Conservation (phyloP, 2,329 filamentous ascomycete species). For the Hypocreales sp. region DNA sequence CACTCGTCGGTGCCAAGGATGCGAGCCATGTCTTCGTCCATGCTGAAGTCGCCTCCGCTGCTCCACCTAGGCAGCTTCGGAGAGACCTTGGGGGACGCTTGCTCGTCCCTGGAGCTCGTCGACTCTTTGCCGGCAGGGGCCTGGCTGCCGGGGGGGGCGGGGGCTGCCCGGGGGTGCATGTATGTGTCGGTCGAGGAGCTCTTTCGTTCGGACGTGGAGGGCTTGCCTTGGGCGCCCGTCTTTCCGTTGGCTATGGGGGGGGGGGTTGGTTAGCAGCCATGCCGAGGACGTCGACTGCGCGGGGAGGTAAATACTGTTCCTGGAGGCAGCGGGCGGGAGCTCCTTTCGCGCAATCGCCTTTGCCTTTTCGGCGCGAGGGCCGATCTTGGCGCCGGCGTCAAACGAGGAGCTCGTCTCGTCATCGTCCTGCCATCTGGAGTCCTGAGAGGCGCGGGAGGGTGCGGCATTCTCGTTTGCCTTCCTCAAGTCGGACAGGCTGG, state of each 20-base stretch:
- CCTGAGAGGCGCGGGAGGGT: constrained; percentile 38
- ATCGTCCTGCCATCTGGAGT: constrained; percentile 41
- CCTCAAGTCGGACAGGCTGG: constrained; percentile 11
- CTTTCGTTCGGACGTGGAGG: constrained; percentile 10
- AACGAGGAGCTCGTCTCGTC: constrained; percentile 28
- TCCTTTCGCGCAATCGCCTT: constrained; percentile 53
- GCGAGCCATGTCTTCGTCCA: constrained; percentile 91
- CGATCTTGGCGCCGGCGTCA: constrained; percentile 19
- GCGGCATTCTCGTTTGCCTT: constrained; percentile 19
- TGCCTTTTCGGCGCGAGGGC: constrained; percentile 20
- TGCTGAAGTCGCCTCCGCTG: constrained; percentile 70
- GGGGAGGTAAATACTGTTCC: no score
- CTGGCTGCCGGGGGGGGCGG: constrained; percentile 28
- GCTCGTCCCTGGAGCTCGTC: constrained; percentile 23
- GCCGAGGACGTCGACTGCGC: no score
- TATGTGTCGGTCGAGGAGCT: constrained; percentile 30
- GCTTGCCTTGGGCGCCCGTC: constrained; percentile 7
- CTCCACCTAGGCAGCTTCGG: constrained; percentile 61
- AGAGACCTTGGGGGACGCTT: constrained; percentile 34
- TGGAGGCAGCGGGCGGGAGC: constrained; percentile 22
- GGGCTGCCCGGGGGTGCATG: constrained; percentile 41
- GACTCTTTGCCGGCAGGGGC: constrained; percentile 30
- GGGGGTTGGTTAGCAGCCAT: neutral
- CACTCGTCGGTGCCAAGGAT: constrained; percentile 68
- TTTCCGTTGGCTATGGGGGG: constrained; percentile 11